Evolutionary conservation across 2,329 filamentous ascomycete species (phyloP).

Genomic region (Apiospora rasikravindrae): DNA sequence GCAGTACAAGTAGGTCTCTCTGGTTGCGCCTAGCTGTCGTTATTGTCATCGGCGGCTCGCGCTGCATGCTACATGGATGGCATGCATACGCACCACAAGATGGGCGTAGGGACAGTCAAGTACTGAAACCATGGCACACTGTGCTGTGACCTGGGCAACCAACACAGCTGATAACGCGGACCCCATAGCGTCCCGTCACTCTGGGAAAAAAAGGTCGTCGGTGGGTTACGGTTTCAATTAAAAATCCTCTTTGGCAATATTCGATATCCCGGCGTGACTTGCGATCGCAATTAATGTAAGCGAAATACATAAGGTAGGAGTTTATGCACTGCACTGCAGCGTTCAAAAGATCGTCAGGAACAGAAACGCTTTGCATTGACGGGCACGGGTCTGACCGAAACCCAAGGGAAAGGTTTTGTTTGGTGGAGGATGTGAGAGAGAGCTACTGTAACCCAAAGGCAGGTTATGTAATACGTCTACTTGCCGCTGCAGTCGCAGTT

Average conservation of each 20-base stretch:
- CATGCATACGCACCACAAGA: background rate
- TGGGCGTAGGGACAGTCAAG: background rate
- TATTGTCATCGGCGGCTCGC: slow-evolving; percentile 14
- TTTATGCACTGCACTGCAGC: background rate
- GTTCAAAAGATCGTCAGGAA: background rate
- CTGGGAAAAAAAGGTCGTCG: background rate
- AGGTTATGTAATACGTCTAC: background rate
- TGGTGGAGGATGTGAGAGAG: background rate
- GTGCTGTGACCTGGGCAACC: slow-evolving; percentile 3
- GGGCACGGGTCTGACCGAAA: background rate
- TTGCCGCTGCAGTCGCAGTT: background rate
- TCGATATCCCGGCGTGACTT: background rate
- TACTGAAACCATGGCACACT: background rate
- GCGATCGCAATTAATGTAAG: background rate
- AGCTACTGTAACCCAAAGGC: background rate
- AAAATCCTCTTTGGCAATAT: background rate
- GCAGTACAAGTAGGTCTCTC: background rate
- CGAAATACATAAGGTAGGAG: background rate
- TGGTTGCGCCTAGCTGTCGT: background rate
- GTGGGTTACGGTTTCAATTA: slow-evolving; percentile 10
- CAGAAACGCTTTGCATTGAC: background rate
- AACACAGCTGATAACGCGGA: background rate
- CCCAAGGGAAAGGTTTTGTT: background rate
- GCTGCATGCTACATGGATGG: slow-evolving; percentile 3
- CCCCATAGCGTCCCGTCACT: slow-evolving; percentile 1